These are phyloP conservation scores for Gyrodon lividus DNA, from an alignment of 768 basidiomycete genomes.

Conservation along the genomic window DNA sequence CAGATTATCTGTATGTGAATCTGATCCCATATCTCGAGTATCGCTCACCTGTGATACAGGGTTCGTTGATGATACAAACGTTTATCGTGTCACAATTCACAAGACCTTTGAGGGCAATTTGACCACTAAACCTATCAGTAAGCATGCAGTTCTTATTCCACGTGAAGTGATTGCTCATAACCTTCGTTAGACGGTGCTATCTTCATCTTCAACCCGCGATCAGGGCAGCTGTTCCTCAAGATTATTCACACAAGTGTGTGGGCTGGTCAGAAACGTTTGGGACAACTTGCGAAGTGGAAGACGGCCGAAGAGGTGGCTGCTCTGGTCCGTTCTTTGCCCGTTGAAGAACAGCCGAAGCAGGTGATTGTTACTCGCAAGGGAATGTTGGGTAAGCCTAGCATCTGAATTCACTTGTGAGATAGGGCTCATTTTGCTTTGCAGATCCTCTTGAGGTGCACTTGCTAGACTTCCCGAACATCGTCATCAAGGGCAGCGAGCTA, in stretches of 20 bases:
- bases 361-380: constrained; percentile 99
- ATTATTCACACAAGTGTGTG: constrained; percentile 99
- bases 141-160: constrained; percentile 19
- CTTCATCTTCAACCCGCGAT: constrained; percentile 99
- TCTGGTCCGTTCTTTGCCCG: constrained; percentile 94
- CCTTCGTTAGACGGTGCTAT: constrained; percentile 74
- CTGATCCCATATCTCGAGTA: neutral
- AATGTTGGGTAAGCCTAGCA: constrained; percentile 76
- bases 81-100: constrained; percentile 99
- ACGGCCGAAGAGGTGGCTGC: constrained; percentile 99
- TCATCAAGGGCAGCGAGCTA: constrained; percentile 98
- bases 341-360: constrained; percentile 99
- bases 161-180: neutral
- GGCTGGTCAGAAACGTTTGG: constrained; percentile 99
- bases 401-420: neutral
- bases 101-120: constrained; percentile 99
- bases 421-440: constrained; percentile 25
- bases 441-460: constrained; percentile 97
- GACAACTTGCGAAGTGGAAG: constrained; percentile 99
- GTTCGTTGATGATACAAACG: constrained; percentile 99
- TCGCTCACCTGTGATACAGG: constrained; percentile 40
- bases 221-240: constrained; percentile 97
- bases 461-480: constrained; percentile 99
- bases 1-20: constrained; percentile 84
- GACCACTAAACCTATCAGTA: constrained; percentile 98